These are phyloP conservation scores for Collariella sp. DNA, from an alignment of 495 filamentous ascomycete species.

Conservation along the genomic window DNA sequence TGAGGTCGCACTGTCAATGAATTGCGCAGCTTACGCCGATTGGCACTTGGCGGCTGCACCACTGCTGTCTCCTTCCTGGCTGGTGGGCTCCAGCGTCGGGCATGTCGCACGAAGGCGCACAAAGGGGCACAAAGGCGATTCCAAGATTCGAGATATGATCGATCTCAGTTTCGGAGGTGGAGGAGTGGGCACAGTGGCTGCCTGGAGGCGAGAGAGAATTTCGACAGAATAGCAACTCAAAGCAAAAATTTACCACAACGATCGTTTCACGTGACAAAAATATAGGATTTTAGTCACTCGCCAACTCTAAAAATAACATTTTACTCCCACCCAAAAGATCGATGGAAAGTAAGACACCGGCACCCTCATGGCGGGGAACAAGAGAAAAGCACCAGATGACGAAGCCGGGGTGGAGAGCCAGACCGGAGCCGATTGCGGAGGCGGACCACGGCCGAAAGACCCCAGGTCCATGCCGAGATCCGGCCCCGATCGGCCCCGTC, in stretches of 20 bases:
- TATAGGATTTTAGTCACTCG: background rate
- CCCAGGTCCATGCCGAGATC: background rate
- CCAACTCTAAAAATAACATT: background rate
- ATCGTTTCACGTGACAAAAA: too few species aligned
- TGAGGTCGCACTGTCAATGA: too few species aligned
- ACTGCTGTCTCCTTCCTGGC: too few species aligned
- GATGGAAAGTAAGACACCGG: background rate
- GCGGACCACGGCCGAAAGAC: background rate
- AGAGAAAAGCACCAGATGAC: slow-evolving; percentile 19
- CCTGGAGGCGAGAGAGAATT: background rate
- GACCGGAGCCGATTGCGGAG: background rate
- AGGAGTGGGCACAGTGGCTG: background rate
- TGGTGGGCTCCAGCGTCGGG: too few species aligned
- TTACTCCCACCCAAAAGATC: background rate
- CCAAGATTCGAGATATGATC: too few species aligned
- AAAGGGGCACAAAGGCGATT: too few species aligned
- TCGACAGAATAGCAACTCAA: background rate
- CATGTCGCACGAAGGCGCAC: too few species aligned
- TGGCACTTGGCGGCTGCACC: too few species aligned
- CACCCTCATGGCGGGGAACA: slow-evolving; percentile 13
- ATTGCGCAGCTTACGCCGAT: too few species aligned
- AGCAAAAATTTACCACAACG: too few species aligned
- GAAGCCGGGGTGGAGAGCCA: background rate
- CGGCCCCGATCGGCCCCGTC: background rate
- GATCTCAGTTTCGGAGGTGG: background rate